Conservation (phyloP, 75 land plant species). For the Chamaecyparis obtusa region DNA sequence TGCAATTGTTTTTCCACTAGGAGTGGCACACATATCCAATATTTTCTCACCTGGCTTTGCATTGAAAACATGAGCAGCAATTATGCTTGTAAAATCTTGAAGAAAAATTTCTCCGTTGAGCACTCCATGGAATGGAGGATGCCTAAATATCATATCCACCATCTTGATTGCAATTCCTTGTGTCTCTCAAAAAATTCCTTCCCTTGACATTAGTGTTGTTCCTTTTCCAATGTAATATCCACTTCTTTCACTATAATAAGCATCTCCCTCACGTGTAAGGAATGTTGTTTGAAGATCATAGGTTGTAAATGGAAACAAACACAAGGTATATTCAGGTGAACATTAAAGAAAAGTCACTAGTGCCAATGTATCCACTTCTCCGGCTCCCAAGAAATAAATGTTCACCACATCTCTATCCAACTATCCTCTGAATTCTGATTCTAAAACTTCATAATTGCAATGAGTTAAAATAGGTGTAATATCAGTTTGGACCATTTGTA, state of each 20-base stretch:
- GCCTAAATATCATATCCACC: slow-evolving; percentile 64
- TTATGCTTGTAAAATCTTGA: slow-evolving; percentile 92
- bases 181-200: slow-evolving; percentile 77
- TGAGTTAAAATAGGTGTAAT: slow-evolving; percentile 4
- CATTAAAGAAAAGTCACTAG: slow-evolving; percentile 20
- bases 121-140: slow-evolving; percentile 85
- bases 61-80: slow-evolving; percentile 87
- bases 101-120: slow-evolving; percentile 93
- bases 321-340: slow-evolving; percentile 42
- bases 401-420: slow-evolving; percentile 7
- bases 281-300: no score
- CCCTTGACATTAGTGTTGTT: slow-evolving; percentile 71
- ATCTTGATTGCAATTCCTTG: slow-evolving; percentile 85
- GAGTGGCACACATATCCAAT: no score
- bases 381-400: slow-evolving; percentile 13
- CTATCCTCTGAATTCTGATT: background rate
- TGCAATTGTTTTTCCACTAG: no score
- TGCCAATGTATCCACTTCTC: slow-evolving; percentile 17
- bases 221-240: no score
- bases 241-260: no score
- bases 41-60: background rate
- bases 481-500: background rate
- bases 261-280: no score
- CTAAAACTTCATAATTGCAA: slow-evolving; percentile 1
- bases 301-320: slow-evolving; percentile 83